Base-by-base conservation (phyloP, 768 basidiomycete genomes). In the Suillus luteus region DNA sequence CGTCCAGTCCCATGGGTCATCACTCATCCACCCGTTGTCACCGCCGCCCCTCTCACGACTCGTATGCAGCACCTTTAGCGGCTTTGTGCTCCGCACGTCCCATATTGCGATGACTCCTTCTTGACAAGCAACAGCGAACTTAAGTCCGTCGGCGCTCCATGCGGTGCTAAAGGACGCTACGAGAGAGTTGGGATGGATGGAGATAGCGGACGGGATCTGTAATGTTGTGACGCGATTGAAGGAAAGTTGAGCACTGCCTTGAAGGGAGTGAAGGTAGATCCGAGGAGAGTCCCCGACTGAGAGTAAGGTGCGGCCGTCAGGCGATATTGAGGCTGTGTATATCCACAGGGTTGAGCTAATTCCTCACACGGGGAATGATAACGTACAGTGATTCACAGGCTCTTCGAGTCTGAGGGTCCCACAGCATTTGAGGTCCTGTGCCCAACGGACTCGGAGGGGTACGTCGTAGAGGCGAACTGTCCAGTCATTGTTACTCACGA, bases 201-300 rank as follows among this genome's bases (percentile, higher is more conserved):
- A 70, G 67, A 83, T 78, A 0, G 86, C 81, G n/a, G 85, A 78
- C 0, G 89, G 89, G 11, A 92, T 82, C 31, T 81, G 77, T 67
- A 93, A 86, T n/a, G 85, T 88, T 1, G 82, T 79, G 66, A 94
- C 89, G 44, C 84, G 85, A 19, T 83, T 73, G 67, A 94, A 92
- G 3, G 84, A 78, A 67, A 91, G 79, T 33, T 73, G 77, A 15
- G 83, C 76, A 35, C 90, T 87, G 46, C 89, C 89, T 2, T 85
- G 83, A 64, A 96, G 82, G 61, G 87, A 85, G 70, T 95, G 91
- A 15, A 98, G 83, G 72, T 88, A 91, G 12, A 96, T 88, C 63
- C 93, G 89, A 51, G 88, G 86, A 11, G 94, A 95, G 73, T 98
- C 95, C 27, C 96, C 95, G 0, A 96, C 95, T 3, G 90, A 93